Conservation (phyloP, 2,329 filamentous ascomycete species). For the Sclerotinia glacialis region DNA sequence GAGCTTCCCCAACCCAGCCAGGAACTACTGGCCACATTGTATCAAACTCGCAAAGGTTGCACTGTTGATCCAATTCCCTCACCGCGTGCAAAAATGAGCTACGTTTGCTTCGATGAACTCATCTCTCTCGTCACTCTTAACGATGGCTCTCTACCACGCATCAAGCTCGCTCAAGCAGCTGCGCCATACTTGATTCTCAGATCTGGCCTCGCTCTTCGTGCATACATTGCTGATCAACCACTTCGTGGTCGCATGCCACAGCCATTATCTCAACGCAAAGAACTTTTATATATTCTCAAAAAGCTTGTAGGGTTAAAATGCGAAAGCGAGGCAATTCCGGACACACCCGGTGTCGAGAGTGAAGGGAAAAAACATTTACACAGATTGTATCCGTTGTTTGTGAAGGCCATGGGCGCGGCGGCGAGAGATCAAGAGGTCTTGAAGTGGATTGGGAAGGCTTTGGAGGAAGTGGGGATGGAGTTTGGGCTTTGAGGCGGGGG, state of each 20-base stretch:
- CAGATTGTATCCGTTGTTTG: conserved; percentile 74
- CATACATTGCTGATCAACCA: conserved; percentile 88
- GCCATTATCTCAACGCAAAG: conserved; percentile 74
- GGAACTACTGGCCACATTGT: conserved; percentile 60
- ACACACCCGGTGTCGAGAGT: conserved; percentile 51
- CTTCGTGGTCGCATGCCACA: conserved; percentile 86
- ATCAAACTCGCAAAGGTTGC: conserved; percentile 64
- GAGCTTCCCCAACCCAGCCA: conserved; percentile 52
- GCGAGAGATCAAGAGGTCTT: conserved; percentile 61
- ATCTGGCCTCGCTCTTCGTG: conserved; percentile 73
- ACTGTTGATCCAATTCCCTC: conserved; percentile 67
- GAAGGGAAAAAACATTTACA: conserved; percentile 71
- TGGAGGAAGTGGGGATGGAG: conserved; percentile 62
- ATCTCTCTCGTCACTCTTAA: conserved; percentile 62
- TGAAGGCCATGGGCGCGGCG: conserved; percentile 59
- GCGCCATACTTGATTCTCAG: conserved; percentile 82
- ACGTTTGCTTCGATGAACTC: conserved; percentile 77
- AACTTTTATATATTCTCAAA: conserved; percentile 69
- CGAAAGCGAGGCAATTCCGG: conserved; percentile 67
- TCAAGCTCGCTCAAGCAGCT: conserved; percentile 65
- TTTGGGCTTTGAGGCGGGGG: conserved; percentile 40
- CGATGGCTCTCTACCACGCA: conserved; percentile 40
- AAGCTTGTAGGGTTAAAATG: conserved; percentile 65
- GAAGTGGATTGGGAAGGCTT: conserved; percentile 54
- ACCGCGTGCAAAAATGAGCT: conserved; percentile 68